Evolutionary conservation across 331 rosid species (phyloP).

Genomic region (Stylosanthes scabra): DNA sequence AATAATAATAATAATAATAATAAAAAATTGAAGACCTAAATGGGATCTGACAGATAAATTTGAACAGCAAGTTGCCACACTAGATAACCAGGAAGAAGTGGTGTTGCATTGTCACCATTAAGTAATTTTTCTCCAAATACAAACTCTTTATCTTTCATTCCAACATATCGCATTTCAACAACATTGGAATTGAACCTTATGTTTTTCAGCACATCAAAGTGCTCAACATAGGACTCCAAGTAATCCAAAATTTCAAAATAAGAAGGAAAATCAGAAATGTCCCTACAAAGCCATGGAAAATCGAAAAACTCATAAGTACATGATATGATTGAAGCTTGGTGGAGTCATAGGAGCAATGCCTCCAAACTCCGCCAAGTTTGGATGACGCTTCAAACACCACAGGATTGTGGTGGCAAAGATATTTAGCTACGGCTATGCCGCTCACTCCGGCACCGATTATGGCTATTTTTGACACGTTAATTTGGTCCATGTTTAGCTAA

Average conservation of each 20-base stretch:
- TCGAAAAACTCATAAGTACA: no score
- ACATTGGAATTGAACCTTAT: slow-evolving; percentile 66
- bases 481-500: no score
- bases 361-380: slow-evolving; percentile 81
- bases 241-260: slow-evolving; percentile 60
- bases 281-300: no score
- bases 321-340: slow-evolving; percentile 74
- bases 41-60: slow-evolving; percentile 48
- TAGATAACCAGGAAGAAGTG: slow-evolving; percentile 50
- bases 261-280: slow-evolving; percentile 50
- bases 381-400: slow-evolving; percentile 70
- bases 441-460: slow-evolving; percentile 85
- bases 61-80: slow-evolving; percentile 77
- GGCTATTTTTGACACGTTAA: slow-evolving; percentile 58
- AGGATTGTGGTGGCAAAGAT: slow-evolving; percentile 60
- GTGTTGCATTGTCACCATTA: slow-evolving; percentile 37
- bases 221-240: slow-evolving; percentile 56
- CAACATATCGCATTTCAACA: slow-evolving; percentile 51
- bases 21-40: slow-evolving; percentile 51
- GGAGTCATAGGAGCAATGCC: slow-evolving; percentile 63
- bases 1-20: no score
- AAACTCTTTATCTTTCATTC: slow-evolving; percentile 28
- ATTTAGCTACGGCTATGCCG: slow-evolving; percentile 70
- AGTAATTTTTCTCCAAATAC: slow-evolving; percentile 11
- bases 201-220: slow-evolving; percentile 59